Base-by-base conservation (phyloP, 306 rosid species). In the Vigna hirtella region DNA sequence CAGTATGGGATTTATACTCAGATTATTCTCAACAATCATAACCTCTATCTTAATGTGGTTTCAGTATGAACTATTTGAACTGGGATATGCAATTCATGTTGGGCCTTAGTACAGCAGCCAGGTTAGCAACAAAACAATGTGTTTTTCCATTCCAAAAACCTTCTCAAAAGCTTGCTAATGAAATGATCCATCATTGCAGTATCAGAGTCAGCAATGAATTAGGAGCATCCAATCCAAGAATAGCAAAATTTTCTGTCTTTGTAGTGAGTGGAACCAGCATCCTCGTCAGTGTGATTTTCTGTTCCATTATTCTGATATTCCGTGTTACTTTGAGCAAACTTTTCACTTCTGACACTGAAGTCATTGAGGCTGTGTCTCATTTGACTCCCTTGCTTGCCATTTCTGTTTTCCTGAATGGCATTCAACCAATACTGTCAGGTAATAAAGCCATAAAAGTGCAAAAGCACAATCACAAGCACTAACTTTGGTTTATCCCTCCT, bases 331-430 rank as follows among this genome's bases (percentile, higher is more conserved):
- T 91, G 72, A 91, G 94, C 88, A 53, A 85, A 79, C 87, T 88
- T 50, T 91, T 91, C 81, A 88, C 91, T n/a, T 34, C 81, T 70
- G 86, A 91, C 28, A 1, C 83, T 47, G 86, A 84, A 32, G 93
- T 90, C 53, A 81, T 91, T 28, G 83, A 81, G 7, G 91, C 83
- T 42, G 93, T 91, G 9, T 76, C 89, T 13, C 10, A 50, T 26
- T 75, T 91, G 84, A 89, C 87, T 47, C 88, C 91, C 79, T 83
- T 91, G 87, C 90, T 91, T 71, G 89, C 88, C 67, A 84, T 88
- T 42, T 91, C 94, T 10, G 89, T 91, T 77, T 87, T 90, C 86
- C 73, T 91, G 3, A 91, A 91, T 83, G 97, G 93, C 66, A 84
- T 90, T 66, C 86, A 72, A 71, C 85, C 82, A 43, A 82, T 77